phyloP scores from a whole-genome alignment of 1,284 basidiomycete species.

The Tausonia pullulans region DNA sequence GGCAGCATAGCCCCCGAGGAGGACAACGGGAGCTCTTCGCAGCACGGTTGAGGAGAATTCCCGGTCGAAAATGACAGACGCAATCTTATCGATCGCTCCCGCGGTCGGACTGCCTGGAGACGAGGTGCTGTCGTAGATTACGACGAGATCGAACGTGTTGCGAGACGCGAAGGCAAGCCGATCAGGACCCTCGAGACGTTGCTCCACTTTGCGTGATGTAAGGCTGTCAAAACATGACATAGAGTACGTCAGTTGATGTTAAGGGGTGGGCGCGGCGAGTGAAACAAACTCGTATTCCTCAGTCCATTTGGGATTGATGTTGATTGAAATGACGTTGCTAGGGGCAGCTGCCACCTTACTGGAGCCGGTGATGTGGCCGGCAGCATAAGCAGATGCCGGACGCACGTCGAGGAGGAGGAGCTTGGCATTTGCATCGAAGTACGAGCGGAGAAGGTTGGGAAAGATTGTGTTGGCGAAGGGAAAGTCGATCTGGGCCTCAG shows the following conservation, averaged over 20 bases:
- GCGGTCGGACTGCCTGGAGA: conserved; percentile 36
- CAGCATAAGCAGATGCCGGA: neutral
- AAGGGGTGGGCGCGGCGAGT: too few relatives aligned
- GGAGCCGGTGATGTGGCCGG: too few relatives aligned
- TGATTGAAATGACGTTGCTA: too few relatives aligned
- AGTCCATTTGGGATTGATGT: too few relatives aligned
- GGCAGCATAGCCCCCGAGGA: conserved; percentile 73
- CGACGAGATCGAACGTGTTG: conserved; percentile 80
- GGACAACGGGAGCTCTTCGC: conserved; percentile 65
- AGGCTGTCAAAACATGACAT: too few relatives aligned
- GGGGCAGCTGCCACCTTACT: conserved; percentile 26
- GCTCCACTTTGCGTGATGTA: too few relatives aligned
- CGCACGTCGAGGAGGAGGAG: conserved; percentile 13
- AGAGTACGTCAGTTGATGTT: too few relatives aligned
- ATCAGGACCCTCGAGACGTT: too few relatives aligned
- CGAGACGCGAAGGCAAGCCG: conserved; percentile 52
- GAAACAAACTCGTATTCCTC: too few relatives aligned
- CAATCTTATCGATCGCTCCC: conserved; percentile 50
- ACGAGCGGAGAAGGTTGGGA: conserved; percentile 1
- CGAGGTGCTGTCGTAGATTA: conserved; percentile 70
- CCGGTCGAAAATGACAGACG: conserved; percentile 57
- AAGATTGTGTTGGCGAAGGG: conserved; percentile 13
- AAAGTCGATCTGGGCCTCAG: conserved; percentile 2
- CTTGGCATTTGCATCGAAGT: conserved; percentile 1
- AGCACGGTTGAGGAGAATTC: conserved; percentile 56